Percentiles rank a stretch among this genome's conserved stretches.
Evolutionary conservation across 176 grass and related monocot genomes (phyloP).

Genomic region (Pharus latifolius): DNA sequence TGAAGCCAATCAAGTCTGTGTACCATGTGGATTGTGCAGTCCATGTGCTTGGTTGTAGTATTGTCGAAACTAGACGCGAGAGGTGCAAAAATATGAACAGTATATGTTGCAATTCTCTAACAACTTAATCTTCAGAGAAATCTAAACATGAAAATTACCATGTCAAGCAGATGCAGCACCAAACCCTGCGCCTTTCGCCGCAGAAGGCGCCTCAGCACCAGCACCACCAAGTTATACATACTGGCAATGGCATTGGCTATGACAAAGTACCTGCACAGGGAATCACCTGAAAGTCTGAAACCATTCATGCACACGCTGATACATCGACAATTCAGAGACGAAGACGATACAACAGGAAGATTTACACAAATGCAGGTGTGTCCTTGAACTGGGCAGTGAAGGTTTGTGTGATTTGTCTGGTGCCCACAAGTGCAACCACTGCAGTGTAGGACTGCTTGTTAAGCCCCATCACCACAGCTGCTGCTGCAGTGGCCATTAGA

Average conservation of each 20-base stretch:
- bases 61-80: too few relatives aligned
- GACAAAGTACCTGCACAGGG: slow-evolving; percentile 56
- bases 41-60: too few relatives aligned
- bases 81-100: too few relatives aligned
- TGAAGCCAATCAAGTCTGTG: too few relatives aligned
- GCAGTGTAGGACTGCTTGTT: slow-evolving; percentile 55
- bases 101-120: not conserved
- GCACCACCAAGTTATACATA: slow-evolving; percentile 37
- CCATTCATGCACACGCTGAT: not conserved
- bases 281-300: not conserved
- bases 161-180: slow-evolving; percentile 37
- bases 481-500: slow-evolving; percentile 22
- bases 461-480: slow-evolving; percentile 52
- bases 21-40: too few relatives aligned
- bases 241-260: slow-evolving; percentile 50
- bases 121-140: not conserved
- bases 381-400: slow-evolving; percentile 60
- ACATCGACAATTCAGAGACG: not conserved
- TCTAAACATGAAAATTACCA: slow-evolving; percentile 24
- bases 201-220: slow-evolving; percentile 19
- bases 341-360: not conserved
- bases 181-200: slow-evolving; percentile 24
- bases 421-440: slow-evolving; percentile 62
- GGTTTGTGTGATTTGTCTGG: slow-evolving; percentile 40
- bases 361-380: slow-evolving; percentile 67